Evolutionary conservation across 2,329 filamentous ascomycete genomes (phyloP).

Genomic region (Exophiala oligosperma): DNA sequence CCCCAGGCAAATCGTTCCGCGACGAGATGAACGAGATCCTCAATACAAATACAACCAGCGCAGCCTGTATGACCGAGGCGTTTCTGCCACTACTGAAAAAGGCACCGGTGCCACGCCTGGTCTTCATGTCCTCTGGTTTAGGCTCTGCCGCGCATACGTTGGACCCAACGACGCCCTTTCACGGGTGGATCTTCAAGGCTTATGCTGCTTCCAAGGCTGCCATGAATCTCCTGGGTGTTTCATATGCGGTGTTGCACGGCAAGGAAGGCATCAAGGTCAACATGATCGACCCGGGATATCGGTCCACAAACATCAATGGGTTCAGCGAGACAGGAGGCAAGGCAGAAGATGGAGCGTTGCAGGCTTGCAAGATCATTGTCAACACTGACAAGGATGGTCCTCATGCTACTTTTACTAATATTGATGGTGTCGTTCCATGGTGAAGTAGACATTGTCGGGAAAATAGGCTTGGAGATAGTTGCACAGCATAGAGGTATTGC

Average conservation of each 20-base stretch:
- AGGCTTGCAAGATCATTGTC: slow-evolving; percentile 16
- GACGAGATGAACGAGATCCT: slow-evolving; percentile 23
- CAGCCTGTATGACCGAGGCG: slow-evolving; percentile 18
- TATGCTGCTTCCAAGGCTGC: slow-evolving; percentile 21
- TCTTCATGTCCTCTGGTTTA: slow-evolving; percentile 25
- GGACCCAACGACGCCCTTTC: slow-evolving; percentile 7
- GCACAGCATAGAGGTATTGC: not conserved
- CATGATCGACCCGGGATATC: slow-evolving; percentile 17
- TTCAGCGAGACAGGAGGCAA: slow-evolving; percentile 4
- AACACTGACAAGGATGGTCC: slow-evolving; percentile 1
- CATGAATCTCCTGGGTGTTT: slow-evolving; percentile 20
- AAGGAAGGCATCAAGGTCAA: slow-evolving; percentile 27
- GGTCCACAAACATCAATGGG: slow-evolving; percentile 19
- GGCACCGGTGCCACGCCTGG: slow-evolving; percentile 14
- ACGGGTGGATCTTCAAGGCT: slow-evolving; percentile 9
- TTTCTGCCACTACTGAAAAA: slow-evolving; percentile 24
- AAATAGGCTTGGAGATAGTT: not conserved
- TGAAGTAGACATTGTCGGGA: not conserved
- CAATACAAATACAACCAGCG: slow-evolving; percentile 17
- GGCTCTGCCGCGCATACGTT: slow-evolving; percentile 13
- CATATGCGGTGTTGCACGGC: slow-evolving; percentile 14
- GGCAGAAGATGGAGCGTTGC: slow-evolving; percentile 11
- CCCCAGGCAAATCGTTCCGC: slow-evolving; percentile 6
- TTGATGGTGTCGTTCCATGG: not conserved
- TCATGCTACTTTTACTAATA: not conserved